phyloP scores from a whole-genome alignment of 306 rosid species.

The Quercus rubra region DNA sequence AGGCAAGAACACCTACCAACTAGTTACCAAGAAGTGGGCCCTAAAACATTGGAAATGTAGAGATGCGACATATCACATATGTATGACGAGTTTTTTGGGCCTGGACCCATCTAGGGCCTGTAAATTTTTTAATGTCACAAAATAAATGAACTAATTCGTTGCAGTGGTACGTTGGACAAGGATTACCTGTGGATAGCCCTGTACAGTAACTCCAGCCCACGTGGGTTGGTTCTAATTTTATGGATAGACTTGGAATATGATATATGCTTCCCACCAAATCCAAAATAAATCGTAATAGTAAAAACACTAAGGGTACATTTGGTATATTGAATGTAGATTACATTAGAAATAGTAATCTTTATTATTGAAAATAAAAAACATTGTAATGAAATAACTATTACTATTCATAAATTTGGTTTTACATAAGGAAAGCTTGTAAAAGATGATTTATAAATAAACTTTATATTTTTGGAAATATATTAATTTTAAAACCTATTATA shows the following conservation, averaged over 20 bases:
- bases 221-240: neutral
- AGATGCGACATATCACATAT: neutral
- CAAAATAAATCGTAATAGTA: neutral
- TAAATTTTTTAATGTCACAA: constrained; percentile 5
- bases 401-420: too few species aligned
- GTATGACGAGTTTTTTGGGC: constrained; percentile 11
- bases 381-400: too few species aligned
- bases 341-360: too few species aligned
- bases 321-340: too few species aligned
- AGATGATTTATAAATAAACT: too few species aligned
- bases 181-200: constrained; percentile 1
- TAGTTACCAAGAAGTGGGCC: neutral
- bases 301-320: too few species aligned
- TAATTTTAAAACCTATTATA: too few species aligned
- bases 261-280: too few species aligned
- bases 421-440: too few species aligned
- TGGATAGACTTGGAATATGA: too few species aligned
- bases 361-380: too few species aligned
- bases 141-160: constrained; percentile 11
- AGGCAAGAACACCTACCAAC: neutral
- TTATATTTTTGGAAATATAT: too few species aligned
- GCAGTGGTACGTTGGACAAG: neutral
- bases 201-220: neutral
- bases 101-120: neutral
- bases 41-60: constrained; percentile 4